phyloP scores from a whole-genome alignment of 192 early-diverging fungal genomes.

The Coemansia sp. region DNA sequence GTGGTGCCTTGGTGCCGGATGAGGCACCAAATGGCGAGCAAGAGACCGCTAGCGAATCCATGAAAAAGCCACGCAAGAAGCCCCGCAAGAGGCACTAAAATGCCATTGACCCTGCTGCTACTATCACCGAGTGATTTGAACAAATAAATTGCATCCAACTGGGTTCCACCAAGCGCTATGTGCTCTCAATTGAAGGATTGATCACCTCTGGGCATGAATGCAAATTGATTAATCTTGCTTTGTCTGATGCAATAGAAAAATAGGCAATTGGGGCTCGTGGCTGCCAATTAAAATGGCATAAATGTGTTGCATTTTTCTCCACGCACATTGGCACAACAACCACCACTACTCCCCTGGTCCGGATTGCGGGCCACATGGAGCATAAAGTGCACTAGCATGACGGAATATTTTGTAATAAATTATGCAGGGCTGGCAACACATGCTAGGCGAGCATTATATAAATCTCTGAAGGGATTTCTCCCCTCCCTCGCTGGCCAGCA shows the following conservation, averaged over 20 bases:
- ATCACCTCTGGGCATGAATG: too few species aligned
- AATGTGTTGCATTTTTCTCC: not conserved
- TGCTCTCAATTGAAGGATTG: too few species aligned
- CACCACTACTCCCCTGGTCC: not conserved
- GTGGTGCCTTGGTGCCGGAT: not conserved
- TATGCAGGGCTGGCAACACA: not conserved
- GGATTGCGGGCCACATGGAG: not conserved
- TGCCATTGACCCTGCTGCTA: not conserved
- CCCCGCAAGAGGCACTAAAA: not conserved
- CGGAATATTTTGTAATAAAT: not conserved
- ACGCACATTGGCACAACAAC: not conserved
- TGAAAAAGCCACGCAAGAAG: not conserved
- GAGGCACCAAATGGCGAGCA: not conserved
- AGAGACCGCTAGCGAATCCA: not conserved
- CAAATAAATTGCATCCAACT: not conserved
- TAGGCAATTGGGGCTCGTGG: too few species aligned
- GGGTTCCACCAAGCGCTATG: not conserved
- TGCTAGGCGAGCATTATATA: not conserved
- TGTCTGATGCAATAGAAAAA: too few species aligned
- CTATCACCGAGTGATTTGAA: not conserved
- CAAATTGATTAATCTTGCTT: too few species aligned
- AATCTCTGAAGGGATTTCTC: not conserved
- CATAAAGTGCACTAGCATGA: slow-evolving; percentile 1
- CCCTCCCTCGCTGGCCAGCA: not conserved
- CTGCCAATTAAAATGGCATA: not conserved